Evolutionary conservation across 192 early-diverging fungal genomes (phyloP).

Genomic region (Coemansia sp.): DNA sequence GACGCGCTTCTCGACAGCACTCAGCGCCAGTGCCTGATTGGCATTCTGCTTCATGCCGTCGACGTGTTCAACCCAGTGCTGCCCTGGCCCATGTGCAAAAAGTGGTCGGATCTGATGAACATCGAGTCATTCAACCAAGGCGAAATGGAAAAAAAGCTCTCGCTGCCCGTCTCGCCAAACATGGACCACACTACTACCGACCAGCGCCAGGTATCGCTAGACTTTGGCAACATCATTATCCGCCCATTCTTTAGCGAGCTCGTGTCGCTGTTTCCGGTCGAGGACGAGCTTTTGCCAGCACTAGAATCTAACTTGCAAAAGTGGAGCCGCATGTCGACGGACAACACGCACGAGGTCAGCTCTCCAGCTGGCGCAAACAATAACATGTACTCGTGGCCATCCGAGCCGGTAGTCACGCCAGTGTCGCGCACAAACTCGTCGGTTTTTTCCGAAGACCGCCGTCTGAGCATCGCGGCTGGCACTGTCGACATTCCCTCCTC

Average conservation of each 20-base stretch:
- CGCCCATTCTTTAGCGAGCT: constrained; percentile 82
- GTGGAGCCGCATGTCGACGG: constrained; percentile 43
- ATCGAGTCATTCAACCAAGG: constrained; percentile 87
- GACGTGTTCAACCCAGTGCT: constrained; percentile 87
- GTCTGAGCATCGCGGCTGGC: constrained; percentile 51
- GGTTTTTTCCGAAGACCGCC: constrained; percentile 29
- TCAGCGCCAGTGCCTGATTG: constrained; percentile 61
- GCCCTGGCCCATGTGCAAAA: constrained; percentile 80
- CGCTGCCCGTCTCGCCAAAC: constrained; percentile 79
- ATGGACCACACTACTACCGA: constrained; percentile 77
- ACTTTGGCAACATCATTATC: constrained; percentile 84
- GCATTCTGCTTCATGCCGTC: constrained; percentile 80
- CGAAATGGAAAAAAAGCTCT: constrained; percentile 71
- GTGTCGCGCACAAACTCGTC: constrained; percentile 17
- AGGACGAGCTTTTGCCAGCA: constrained; percentile 55
- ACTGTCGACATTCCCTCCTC: constrained; percentile 51
- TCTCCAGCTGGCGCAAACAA: constrained; percentile 40
- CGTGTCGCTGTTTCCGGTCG: constrained; percentile 71
- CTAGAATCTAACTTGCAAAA: constrained; percentile 47
- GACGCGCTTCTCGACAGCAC: constrained; percentile 51
- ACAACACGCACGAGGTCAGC: constrained; percentile 37
- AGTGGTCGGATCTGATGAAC: constrained; percentile 86
- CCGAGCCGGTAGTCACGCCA: constrained; percentile 15
- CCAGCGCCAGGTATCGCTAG: constrained; percentile 72
- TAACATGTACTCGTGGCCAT: constrained; percentile 45